These are phyloP conservation scores for Lagerstroemia speciosa DNA, from an alignment of 345 rosid genomes.

Conservation along the genomic window DNA sequence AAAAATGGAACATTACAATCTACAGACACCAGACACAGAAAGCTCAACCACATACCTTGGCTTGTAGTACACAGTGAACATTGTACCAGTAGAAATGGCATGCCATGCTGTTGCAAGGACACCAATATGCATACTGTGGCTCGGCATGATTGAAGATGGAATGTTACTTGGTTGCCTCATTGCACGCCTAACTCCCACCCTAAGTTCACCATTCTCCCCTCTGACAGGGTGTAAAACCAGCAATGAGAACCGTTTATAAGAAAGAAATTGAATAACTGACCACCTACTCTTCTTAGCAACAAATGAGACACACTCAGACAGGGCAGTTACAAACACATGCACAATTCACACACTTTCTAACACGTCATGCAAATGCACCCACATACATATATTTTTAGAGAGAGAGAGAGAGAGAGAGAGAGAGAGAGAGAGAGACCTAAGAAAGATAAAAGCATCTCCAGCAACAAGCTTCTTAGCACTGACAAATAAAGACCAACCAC, in stretches of 20 bases:
- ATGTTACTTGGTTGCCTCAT: slow-evolving; percentile 40
- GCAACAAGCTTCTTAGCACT: slow-evolving; percentile 57
- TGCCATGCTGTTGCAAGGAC: slow-evolving; percentile 68
- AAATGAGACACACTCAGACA: not conserved
- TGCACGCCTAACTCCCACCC: slow-evolving; percentile 58
- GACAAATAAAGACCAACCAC: slow-evolving; percentile 61
- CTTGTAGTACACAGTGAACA: slow-evolving; percentile 51
- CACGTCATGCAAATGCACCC: not conserved
- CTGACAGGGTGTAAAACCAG: slow-evolving; percentile 11
- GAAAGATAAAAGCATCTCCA: slow-evolving; percentile 61
- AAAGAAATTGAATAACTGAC: not conserved
- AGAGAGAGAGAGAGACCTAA: slow-evolving; percentile 26
- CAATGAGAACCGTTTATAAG: not conserved
- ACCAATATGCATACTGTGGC: slow-evolving; percentile 62
- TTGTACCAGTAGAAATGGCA: slow-evolving; percentile 39
- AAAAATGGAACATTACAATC: not conserved
- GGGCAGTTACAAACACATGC: not conserved
- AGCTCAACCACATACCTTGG: slow-evolving; percentile 31
- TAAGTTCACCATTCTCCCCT: slow-evolving; percentile 49
- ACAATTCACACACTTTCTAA: not conserved
- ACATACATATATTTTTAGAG: not conserved
- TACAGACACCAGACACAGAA: not conserved
- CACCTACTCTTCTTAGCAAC: not conserved
- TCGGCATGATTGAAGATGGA: slow-evolving; percentile 55
- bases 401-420: not conserved